Percentiles rank a stretch among this genome's conserved stretches.
Conservation (phyloP, 179 eudicot genomes). For the Amaranthus tricolor region DNA sequence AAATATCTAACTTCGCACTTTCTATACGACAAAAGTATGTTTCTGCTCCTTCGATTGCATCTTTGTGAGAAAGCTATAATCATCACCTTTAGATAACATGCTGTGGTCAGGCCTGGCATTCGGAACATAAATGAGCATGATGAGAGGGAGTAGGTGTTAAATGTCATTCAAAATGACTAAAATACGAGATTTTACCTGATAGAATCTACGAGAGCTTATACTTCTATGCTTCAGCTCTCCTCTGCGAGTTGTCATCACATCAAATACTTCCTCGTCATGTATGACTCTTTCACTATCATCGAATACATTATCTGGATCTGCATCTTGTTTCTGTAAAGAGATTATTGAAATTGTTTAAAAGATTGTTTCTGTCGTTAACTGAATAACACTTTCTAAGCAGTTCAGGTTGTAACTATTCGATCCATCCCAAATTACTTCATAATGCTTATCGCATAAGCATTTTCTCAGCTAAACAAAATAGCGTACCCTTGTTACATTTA, state of each 20-base stretch:
- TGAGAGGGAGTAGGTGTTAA: too few relatives aligned
- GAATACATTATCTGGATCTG: background rate
- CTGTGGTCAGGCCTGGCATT: too few relatives aligned
- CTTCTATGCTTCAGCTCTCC: conserved; percentile 74
- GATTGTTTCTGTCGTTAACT: background rate
- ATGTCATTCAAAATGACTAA: too few relatives aligned
- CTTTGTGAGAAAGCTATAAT: too few relatives aligned
- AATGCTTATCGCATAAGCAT: background rate
- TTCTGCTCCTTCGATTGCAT: background rate
- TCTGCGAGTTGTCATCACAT: conserved; percentile 71
- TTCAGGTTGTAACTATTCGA: background rate
- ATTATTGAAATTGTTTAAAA: too few relatives aligned
- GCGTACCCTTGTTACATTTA: background rate
- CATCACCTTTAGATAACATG: too few relatives aligned
- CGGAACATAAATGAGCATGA: too few relatives aligned
- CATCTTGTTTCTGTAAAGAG: conserved; percentile 16
- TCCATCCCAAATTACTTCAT: background rate
- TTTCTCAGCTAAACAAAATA: background rate
- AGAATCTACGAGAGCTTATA: conserved; percentile 33
- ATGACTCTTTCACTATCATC: conserved; percentile 31
- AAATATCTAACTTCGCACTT: too few relatives aligned
- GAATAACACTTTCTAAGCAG: background rate
- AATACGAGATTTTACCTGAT: conserved; percentile 7
- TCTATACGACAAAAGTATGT: too few relatives aligned
- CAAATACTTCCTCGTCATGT: conserved; percentile 54